Base-by-base conservation (phyloP, 139 green algal genomes). In the Chlorella sp. region DNA sequence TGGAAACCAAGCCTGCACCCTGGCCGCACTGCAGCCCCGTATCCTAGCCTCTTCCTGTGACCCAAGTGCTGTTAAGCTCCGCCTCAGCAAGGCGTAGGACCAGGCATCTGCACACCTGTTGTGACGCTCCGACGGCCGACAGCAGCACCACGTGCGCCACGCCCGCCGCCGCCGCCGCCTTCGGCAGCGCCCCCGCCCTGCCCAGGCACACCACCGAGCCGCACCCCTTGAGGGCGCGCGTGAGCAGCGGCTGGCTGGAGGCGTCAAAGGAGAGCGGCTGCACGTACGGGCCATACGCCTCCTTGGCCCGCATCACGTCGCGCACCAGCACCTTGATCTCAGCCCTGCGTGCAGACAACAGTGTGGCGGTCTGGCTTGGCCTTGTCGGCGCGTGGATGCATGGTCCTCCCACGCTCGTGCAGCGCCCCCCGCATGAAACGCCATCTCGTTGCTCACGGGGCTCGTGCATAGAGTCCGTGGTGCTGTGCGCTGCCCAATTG, bases 201-300 rank as follows among this genome's bases (percentile, higher is more conserved):
- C 67, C 60, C 20, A 75, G 68, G 32, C 68, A 79, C 71, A 55
- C 77, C 24, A 78, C 62, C 17, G 36, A 73, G 27, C 71, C 69
- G 22, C 49, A 49, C 24, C 77, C 72, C 10, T 72, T 63, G 29
- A 82, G 72, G 10, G 49, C 67, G 0, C 65, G 65, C 35, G 31
- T 49, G 23, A 77, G 31, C 36, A 31, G 35, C 22, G 35, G 24
- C 26, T 32, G 17, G n/a, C 33, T 63, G 31, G 34, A 30, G 0
- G 74, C 67, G 55, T 79, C 77, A 0, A 61, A 29, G 27, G 73
- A 67, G 1, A 88, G 0, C 0, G 85, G 77, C 30, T 71, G 75
- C 17, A 83, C 79, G 64, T 91, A 91, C 0, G 79, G 68, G 20
- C 83, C 83, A 49, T 84, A 91, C 30, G 78, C 62, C 5, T 32